Evolutionary conservation across 2,329 filamentous ascomycete species (phyloP).

Genomic region (Lecanoromycetidae sp.): DNA sequence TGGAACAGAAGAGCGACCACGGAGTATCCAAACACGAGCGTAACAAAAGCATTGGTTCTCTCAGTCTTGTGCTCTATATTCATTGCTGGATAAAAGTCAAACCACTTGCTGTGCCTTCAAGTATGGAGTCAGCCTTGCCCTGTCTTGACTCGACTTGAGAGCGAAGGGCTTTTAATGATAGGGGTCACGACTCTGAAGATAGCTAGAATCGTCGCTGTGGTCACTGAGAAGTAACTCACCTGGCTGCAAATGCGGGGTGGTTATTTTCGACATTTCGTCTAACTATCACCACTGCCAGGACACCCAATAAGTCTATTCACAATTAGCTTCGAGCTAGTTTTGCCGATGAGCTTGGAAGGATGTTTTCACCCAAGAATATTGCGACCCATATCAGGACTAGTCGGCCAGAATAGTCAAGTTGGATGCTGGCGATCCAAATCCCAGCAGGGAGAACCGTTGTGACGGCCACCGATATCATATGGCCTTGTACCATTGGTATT

Average conservation of each 20-base stretch:
- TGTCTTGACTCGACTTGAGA: no score
- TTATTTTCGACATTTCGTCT: slow-evolving; percentile 20
- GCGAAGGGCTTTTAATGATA: no score
- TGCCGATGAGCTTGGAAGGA: not conserved
- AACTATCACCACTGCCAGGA: slow-evolving; percentile 32
- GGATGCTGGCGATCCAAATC: slow-evolving; percentile 50
- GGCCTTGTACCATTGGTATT: slow-evolving; percentile 46
- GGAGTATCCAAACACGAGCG: slow-evolving; percentile 52
- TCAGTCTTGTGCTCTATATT: slow-evolving; percentile 58
- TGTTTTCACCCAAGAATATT: slow-evolving; percentile 25
- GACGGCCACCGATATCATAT: slow-evolving; percentile 41
- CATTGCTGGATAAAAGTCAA: slow-evolving; percentile 45
- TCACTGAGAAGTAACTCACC: no score
- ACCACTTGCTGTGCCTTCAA: slow-evolving; percentile 23
- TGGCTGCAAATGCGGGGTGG: slow-evolving; percentile 18
- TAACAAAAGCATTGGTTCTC: slow-evolving; percentile 52
- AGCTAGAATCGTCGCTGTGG: no score
- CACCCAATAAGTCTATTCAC: slow-evolving; percentile 39
- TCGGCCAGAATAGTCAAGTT: slow-evolving; percentile 43
- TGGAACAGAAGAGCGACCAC: slow-evolving; percentile 50
- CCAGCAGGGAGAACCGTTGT: slow-evolving; percentile 37
- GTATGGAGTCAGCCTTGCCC: no score
- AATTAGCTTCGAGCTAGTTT: not conserved
- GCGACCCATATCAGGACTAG: slow-evolving; percentile 47
- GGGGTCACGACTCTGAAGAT: no score